These are phyloP conservation scores for Cucumis hystrix DNA, from an alignment of 306 rosid species.

Conservation along the genomic window DNA sequence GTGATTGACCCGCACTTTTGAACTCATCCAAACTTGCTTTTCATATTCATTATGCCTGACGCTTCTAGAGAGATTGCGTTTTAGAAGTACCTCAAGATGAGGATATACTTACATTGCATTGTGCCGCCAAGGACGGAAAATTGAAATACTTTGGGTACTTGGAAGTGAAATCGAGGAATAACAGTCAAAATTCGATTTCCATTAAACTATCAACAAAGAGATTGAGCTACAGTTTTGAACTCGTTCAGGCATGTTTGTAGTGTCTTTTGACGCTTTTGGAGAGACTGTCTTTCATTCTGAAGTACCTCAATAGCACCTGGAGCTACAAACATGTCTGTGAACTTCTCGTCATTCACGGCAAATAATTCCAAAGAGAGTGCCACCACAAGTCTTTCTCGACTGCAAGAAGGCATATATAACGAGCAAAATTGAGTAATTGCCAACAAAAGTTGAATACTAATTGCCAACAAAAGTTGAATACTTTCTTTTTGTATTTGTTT, in stretches of 20 bases:
- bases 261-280: conserved; percentile 68
- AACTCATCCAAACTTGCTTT: conserved; percentile 73
- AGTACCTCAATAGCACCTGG: conserved; percentile 73
- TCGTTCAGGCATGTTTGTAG: conserved; percentile 82
- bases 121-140: background rate
- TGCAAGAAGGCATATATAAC: conserved; percentile 20
- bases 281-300: conserved; percentile 55
- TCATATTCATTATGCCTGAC: conserved; percentile 53
- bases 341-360: conserved; percentile 84
- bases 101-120: background rate
- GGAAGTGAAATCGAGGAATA: conserved; percentile 15
- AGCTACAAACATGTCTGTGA: conserved; percentile 93
- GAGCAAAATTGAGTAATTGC: background rate
- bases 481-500: background rate
- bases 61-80: conserved; percentile 51
- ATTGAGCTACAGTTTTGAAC: conserved; percentile 58
- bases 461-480: background rate
- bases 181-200: background rate
- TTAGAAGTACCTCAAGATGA: conserved; percentile 44
- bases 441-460: background rate
- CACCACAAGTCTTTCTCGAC: conserved; percentile 70
- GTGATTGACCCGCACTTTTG: conserved; percentile 45
- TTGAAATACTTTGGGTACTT: background rate
- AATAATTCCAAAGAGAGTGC: conserved; percentile 80
- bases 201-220: conserved; percentile 39